Evolutionary conservation across 1,139 yeast species (phyloP).

Genomic region (Pichiaceae sp.): DNA sequence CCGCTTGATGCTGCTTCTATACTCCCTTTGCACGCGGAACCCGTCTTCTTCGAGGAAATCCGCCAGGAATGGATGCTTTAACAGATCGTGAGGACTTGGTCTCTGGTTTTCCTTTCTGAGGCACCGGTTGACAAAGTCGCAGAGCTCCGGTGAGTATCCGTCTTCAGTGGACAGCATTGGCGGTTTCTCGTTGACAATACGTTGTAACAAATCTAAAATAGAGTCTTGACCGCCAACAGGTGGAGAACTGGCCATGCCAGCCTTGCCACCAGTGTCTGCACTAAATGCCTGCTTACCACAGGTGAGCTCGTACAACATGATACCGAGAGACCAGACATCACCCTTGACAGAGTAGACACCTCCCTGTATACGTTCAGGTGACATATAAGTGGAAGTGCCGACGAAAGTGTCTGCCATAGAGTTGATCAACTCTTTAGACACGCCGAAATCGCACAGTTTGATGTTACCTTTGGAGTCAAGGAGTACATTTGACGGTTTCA

Average conservation of each 20-base stretch:
- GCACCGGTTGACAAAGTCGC: slow-evolving; percentile 61
- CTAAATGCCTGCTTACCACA: slow-evolving; percentile 68
- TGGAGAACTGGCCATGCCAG: not conserved
- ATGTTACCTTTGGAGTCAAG: slow-evolving; percentile 74
- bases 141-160: slow-evolving; percentile 36
- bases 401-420: slow-evolving; percentile 96
- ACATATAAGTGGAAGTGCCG: slow-evolving; percentile 96
- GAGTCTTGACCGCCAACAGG: slow-evolving; percentile 58
- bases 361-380: slow-evolving; percentile 96
- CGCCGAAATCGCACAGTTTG: slow-evolving; percentile 91
- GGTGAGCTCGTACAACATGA: slow-evolving; percentile 82
- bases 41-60: slow-evolving; percentile 20
- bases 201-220: slow-evolving; percentile 77
- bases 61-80: slow-evolving; percentile 22
- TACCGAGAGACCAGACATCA: slow-evolving; percentile 94
- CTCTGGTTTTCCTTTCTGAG: slow-evolving; percentile 55
- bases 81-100: slow-evolving; percentile 30
- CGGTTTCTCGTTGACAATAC: slow-evolving; percentile 89
- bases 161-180: slow-evolving; percentile 46
- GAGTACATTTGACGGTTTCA: slow-evolving; percentile 82
- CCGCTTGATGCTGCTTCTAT: slow-evolving; percentile 20
- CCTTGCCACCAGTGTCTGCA: slow-evolving; percentile 19
- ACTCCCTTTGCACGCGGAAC: slow-evolving; percentile 14
- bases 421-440: slow-evolving; percentile 80
- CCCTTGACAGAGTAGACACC: slow-evolving; percentile 86